Evolutionary conservation across 345 rosid species (phyloP).

Genomic region (Pelargonium nanum): DNA sequence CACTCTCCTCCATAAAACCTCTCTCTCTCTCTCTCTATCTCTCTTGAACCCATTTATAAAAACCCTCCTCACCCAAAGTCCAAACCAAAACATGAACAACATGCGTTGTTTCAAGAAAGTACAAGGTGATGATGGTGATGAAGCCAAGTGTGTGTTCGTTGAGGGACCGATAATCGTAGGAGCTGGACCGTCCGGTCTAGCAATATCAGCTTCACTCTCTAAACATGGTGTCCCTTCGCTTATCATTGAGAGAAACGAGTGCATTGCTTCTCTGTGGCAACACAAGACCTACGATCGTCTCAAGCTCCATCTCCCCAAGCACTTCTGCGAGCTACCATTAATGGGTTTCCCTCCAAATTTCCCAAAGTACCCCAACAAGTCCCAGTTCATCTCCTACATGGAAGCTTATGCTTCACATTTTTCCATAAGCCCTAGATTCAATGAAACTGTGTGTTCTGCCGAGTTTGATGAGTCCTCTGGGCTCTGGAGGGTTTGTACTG

Average conservation of each 20-base stretch:
- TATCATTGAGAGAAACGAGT: slow-evolving; percentile 20
- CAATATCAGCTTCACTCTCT: slow-evolving; percentile 25
- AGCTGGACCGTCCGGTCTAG: slow-evolving; percentile 31
- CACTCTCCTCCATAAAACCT: no score
- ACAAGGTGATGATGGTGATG: not conserved
- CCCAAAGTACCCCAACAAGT: slow-evolving; percentile 26
- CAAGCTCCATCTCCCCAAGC: slow-evolving; percentile 28
- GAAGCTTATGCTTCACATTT: slow-evolving; percentile 24
- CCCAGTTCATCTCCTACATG: slow-evolving; percentile 26
- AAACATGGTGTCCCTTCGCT: slow-evolving; percentile 19
- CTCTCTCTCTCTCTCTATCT: not conserved
- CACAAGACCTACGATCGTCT: slow-evolving; percentile 28
- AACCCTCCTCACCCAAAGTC: not conserved
- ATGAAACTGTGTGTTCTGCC: slow-evolving; percentile 16
- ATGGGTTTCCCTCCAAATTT: slow-evolving; percentile 17
- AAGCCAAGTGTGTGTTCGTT: slow-evolving; percentile 2
- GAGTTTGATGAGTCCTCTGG: slow-evolving; percentile 13
- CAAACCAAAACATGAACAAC: slow-evolving; percentile 1
- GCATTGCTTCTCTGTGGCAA: slow-evolving; percentile 28
- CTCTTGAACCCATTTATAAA: not conserved
- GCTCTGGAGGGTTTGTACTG: slow-evolving; percentile 20
- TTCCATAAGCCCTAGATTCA: slow-evolving; percentile 16
- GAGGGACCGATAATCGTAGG: slow-evolving; percentile 28
- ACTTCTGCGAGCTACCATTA: slow-evolving; percentile 25
- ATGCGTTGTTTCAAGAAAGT: not conserved